Evolutionary conservation across 768 basidiomycete genomes (phyloP).

Genomic region (Cystofilobasidium ferigula): DNA sequence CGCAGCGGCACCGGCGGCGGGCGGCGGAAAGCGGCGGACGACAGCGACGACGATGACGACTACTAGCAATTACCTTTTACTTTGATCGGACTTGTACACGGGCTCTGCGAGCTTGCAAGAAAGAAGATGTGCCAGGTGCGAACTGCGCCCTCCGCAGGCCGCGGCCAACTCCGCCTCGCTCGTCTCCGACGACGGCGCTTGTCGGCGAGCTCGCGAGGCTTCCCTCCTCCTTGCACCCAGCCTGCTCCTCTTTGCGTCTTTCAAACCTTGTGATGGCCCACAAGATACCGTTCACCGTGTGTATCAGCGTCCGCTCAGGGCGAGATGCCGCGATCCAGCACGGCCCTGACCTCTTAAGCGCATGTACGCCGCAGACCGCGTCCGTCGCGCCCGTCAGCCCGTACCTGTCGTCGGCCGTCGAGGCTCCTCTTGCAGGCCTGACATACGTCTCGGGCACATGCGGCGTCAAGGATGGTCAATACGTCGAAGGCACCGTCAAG

Average conservation of each 20-base stretch:
- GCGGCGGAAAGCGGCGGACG: neutral
- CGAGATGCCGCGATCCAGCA: neutral
- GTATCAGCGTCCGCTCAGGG: neutral
- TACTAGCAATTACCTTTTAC: neutral
- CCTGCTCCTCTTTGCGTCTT: neutral
- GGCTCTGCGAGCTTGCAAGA: neutral
- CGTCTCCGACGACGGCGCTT: no score
- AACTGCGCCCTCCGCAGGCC: no score
- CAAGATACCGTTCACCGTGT: neutral
- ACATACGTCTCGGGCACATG: constrained; percentile 17
- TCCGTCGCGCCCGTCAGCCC: neutral
- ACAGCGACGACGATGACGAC: constrained; percentile 1
- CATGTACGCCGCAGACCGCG: neutral
- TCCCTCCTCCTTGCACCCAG: neutral
- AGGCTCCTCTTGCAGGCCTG: constrained; percentile 3
- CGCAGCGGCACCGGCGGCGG: neutral
- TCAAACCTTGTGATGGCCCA: neutral
- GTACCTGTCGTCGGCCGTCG: constrained; percentile 20
- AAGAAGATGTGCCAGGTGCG: no score
- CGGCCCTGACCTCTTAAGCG: neutral
- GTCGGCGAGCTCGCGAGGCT: no score
- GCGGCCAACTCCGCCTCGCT: no score
- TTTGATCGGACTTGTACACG: no score
- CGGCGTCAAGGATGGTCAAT: constrained; percentile 12
- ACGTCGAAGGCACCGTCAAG: constrained; percentile 16